Evolutionary conservation across 192 early-diverging fungal species (phyloP).

Genomic region (Coemansia sp.): DNA sequence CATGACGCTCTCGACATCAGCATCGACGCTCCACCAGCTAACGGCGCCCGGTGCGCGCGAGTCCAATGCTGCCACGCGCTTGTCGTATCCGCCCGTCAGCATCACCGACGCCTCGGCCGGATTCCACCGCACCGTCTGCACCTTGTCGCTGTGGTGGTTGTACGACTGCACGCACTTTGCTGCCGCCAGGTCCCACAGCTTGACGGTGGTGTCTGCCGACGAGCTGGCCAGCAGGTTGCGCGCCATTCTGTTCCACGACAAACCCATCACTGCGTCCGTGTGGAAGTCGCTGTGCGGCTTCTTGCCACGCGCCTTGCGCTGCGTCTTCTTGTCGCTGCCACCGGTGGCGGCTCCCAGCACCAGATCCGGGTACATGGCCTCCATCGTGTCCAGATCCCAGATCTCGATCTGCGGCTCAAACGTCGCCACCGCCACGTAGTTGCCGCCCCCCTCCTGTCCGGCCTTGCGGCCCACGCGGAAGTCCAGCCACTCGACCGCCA

Average conservation of each 20-base stretch:
- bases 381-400: slow-evolving; percentile 94
- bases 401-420: slow-evolving; percentile 99
- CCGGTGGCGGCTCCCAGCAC: slow-evolving; percentile 66
- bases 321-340: slow-evolving; percentile 34
- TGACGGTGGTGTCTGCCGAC: slow-evolving; percentile 96
- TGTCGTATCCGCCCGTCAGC: slow-evolving; percentile 91
- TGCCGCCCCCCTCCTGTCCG: slow-evolving; percentile 60
- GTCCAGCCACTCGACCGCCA: slow-evolving; percentile 95
- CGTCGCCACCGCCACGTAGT: slow-evolving; percentile 95
- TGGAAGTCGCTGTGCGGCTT: slow-evolving; percentile 79
- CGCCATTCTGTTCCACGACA: slow-evolving; percentile 85
- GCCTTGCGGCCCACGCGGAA: slow-evolving; percentile 77
- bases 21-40: slow-evolving; percentile 65
- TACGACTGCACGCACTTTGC: slow-evolving; percentile 76
- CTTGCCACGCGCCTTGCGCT: slow-evolving; percentile 26
- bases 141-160: slow-evolving; percentile 84
- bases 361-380: slow-evolving; percentile 87
- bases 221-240: slow-evolving; percentile 83
- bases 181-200: slow-evolving; percentile 93
- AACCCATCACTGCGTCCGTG: slow-evolving; percentile 91
- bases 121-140: slow-evolving; percentile 93
- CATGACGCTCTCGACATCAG: slow-evolving; percentile 89
- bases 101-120: slow-evolving; percentile 83
- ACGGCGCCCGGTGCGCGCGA: slow-evolving; percentile 79
- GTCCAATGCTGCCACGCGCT: slow-evolving; percentile 84